Conservation (phyloP, 345 rosid genomes). For the Luvunga scandens region DNA sequence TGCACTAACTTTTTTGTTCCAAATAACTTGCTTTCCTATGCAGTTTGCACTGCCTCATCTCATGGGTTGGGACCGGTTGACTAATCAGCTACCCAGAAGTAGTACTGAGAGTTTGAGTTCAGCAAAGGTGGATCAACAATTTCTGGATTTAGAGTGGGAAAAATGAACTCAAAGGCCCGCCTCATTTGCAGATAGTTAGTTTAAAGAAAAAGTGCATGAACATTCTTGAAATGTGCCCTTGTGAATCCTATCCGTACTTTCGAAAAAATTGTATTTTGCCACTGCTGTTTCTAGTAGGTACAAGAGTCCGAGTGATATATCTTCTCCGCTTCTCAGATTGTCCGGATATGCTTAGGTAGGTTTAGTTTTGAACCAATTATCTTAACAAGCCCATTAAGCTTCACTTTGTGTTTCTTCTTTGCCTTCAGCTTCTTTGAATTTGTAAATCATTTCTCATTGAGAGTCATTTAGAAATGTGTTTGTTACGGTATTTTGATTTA, state of each 20-base stretch:
- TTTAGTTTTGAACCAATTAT: not conserved
- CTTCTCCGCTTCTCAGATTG: not conserved
- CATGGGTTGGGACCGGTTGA: conserved; percentile 82
- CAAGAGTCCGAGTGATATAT: not conserved
- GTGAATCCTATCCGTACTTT: not conserved
- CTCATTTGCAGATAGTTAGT: not conserved
- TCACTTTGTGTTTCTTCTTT: not conserved
- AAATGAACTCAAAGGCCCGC: conserved; percentile 32
- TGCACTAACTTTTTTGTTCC: not conserved
- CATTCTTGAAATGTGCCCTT: not conserved
- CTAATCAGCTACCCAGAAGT: conserved; percentile 17
- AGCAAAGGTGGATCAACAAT: conserved; percentile 36
- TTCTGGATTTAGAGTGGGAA: conserved; percentile 68
- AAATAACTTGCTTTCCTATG: conserved; percentile 19
- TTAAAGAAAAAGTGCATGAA: not conserved
- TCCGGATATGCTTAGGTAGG: no score
- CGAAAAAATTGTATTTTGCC: not conserved
- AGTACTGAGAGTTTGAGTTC: conserved; percentile 18
- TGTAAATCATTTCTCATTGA: no score
- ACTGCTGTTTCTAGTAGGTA: no score
- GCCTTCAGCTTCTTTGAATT: not conserved
- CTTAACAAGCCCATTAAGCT: not conserved
- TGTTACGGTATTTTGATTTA: no score
- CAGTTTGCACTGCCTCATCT: conserved; percentile 94
- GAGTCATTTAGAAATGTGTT: no score